Conservation (phyloP, 1,284 basidiomycete genomes). For the Pseudozyma thailandica region DNA sequence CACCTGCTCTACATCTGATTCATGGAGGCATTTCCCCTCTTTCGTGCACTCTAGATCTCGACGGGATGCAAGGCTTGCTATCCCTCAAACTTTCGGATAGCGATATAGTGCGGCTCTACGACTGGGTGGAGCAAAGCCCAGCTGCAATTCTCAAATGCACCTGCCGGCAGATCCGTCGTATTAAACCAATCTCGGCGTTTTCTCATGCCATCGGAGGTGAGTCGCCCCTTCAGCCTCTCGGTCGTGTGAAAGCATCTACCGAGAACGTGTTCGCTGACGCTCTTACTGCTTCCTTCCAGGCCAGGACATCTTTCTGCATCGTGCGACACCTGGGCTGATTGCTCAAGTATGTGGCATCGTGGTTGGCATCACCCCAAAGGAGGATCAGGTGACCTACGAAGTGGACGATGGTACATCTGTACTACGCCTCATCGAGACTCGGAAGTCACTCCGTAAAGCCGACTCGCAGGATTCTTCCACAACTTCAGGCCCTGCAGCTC, state of each 20-base stretch:
- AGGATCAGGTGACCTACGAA: conserved; percentile 43
- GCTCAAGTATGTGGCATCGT: conserved; percentile 46
- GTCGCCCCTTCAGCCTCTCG: neutral
- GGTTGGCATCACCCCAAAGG: conserved; percentile 39
- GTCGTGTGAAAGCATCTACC: neutral
- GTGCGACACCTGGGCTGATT: conserved; percentile 24
- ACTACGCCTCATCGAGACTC: conserved; percentile 31
- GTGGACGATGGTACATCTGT: conserved; percentile 52
- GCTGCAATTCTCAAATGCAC: conserved; percentile 36
- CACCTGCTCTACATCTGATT: neutral
- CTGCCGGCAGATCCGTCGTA: conserved; percentile 19
- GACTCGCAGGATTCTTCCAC: neutral
- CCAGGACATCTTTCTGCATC: conserved; percentile 26
- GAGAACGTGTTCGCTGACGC: neutral
- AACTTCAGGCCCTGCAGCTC: neutral
- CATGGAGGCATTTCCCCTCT: neutral
- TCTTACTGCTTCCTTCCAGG: neutral
- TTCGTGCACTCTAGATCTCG: neutral
- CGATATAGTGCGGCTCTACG: conserved; percentile 34
- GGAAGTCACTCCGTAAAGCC: conserved; percentile 18
- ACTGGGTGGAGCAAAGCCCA: conserved; percentile 21
- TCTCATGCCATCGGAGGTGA: conserved; percentile 36
- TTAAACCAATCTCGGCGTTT: conserved; percentile 15
- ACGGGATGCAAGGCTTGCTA: conserved; percentile 17
- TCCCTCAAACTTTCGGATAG: conserved; percentile 11